These are phyloP conservation scores for Dactylellina sp. DNA, from an alignment of 2,329 filamentous ascomycete genomes.

Conservation along the genomic window DNA sequence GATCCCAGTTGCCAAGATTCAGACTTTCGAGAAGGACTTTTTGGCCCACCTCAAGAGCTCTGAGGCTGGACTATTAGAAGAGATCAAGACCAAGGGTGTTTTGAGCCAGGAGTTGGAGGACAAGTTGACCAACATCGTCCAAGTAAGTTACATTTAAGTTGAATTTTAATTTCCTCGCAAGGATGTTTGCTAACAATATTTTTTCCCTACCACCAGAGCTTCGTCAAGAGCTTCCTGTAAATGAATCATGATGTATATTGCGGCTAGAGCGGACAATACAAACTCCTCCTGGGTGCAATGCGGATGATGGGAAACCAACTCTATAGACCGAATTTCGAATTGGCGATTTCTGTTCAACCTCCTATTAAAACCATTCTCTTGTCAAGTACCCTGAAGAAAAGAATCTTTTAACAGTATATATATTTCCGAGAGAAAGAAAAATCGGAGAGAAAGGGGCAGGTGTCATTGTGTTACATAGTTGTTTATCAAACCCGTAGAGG, in stretches of 20 bases:
- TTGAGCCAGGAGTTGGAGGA: conserved; percentile 93
- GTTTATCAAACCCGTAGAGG: conserved; percentile 38
- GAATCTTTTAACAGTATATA: conserved; percentile 52
- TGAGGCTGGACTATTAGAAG: conserved; percentile 83
- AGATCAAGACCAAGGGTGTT: conserved; percentile 94
- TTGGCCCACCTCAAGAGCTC: conserved; percentile 90
- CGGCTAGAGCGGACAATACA: conserved; percentile 20
- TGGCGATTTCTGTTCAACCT: conserved; percentile 34
- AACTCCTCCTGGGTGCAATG: conserved; percentile 58
- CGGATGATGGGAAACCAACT: conserved; percentile 46
- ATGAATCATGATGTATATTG: conserved; percentile 44
- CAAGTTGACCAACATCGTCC: conserved; percentile 80
- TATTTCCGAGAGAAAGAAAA: conserved; percentile 38
- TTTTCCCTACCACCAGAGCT: conserved; percentile 35
- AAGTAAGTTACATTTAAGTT: conserved; percentile 32
- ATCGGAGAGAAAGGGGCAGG: conserved; percentile 13
- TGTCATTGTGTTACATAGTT: conserved; percentile 51
- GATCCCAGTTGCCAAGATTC: conserved; percentile 90
- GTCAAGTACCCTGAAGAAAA: conserved; percentile 38
- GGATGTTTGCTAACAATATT: conserved; percentile 13
- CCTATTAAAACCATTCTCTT: conserved; percentile 40
- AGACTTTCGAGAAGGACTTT: conserved; percentile 93
- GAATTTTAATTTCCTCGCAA: neutral
- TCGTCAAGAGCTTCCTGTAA: conserved; percentile 60
- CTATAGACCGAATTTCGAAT: conserved; percentile 46